Evolutionary conservation across 306 rosid species (phyloP).

Genomic region (Gleditsia sinensis): DNA sequence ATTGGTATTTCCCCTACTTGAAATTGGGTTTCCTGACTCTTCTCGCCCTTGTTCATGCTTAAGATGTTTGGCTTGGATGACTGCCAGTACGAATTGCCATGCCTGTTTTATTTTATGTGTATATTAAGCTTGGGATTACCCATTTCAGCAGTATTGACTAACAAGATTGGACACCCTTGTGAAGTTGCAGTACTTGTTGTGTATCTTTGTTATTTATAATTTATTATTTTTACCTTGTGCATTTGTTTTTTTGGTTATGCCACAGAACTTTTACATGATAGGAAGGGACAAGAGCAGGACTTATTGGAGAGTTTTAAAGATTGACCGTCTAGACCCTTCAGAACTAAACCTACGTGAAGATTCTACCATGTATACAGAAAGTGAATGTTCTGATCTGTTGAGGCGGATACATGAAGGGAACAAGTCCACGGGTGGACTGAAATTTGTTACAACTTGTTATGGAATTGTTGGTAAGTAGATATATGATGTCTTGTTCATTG

Average conservation of each 20-base stretch:
- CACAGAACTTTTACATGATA: conserved; percentile 88
- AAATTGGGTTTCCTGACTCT: background rate
- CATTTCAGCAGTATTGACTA: background rate
- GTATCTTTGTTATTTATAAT: conserved; percentile 19
- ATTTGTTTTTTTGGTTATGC: conserved; percentile 26
- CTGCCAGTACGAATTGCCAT: background rate
- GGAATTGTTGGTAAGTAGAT: conserved; percentile 81
- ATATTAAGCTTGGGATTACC: conserved; percentile 14
- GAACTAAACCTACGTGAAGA: conserved; percentile 83
- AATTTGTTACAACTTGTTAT: conserved; percentile 81
- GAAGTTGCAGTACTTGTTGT: no score
- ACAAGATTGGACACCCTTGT: no score
- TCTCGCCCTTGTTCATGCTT: conserved; percentile 4
- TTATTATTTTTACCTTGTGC: background rate
- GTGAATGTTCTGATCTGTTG: conserved; percentile 83
- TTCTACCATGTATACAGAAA: conserved; percentile 67
- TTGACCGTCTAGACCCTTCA: conserved; percentile 71
- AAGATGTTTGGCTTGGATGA: background rate
- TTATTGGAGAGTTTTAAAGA: conserved; percentile 83
- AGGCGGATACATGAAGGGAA: conserved; percentile 90
- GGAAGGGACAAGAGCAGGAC: conserved; percentile 91
- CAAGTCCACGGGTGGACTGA: conserved; percentile 85
- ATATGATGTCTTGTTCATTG: conserved; percentile 10
- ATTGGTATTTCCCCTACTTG: background rate
- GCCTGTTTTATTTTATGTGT: background rate